These are phyloP conservation scores for Avena insularis DNA, from an alignment of 176 grass and related monocot species.

Conservation along the genomic window DNA sequence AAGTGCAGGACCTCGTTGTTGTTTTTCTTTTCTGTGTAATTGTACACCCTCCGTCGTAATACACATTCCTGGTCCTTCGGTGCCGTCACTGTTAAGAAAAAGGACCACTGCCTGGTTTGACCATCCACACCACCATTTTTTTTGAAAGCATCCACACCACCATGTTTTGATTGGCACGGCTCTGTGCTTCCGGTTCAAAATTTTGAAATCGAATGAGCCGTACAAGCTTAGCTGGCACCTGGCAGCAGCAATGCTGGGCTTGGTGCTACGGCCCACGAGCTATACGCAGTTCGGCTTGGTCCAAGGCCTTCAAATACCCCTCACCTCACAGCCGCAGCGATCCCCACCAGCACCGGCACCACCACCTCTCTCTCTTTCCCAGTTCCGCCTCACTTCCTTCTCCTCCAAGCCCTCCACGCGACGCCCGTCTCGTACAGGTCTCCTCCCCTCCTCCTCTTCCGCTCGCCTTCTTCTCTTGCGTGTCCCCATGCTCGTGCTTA, in stretches of 20 bases:
- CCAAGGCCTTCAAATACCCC: conserved; percentile 15
- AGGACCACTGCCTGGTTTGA: no score
- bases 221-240: not conserved
- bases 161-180: not conserved
- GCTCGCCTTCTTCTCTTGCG: not conserved
- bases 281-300: not conserved
- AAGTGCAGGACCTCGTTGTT: no score
- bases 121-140: no score
- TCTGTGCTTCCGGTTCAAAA: not conserved
- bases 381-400: conserved; percentile 23
- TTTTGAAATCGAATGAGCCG: not conserved
- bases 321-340: conserved; percentile 10
- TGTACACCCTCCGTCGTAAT: no score
- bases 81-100: no score
- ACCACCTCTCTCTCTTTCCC: not conserved
- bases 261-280: not conserved
- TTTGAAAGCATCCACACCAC: no score
- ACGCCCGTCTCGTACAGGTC: conserved; percentile 28
- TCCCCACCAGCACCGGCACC: conserved; percentile 19
- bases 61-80: no score
- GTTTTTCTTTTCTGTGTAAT: no score
- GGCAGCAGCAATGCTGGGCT: not conserved
- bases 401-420: conserved; percentile 18
- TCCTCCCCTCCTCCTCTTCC: not conserved
- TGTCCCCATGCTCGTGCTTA: not conserved